Evolutionary conservation across 495 filamentous ascomycete species (phyloP).

Genomic region (Penicillium ochrochloron): DNA sequence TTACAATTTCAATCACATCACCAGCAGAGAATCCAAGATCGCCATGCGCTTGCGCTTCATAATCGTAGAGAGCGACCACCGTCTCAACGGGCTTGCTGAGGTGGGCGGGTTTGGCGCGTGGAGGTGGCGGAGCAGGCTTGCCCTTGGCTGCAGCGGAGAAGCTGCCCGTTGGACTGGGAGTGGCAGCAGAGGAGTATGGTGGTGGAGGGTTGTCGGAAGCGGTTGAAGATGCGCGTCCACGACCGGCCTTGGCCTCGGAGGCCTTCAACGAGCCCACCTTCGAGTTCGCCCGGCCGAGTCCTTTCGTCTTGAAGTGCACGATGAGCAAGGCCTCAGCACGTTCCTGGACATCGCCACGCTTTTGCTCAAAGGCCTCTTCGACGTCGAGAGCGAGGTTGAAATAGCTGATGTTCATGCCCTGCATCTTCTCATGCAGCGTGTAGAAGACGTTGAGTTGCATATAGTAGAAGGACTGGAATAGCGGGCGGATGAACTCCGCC

Average conservation of each 20-base stretch:
- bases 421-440: conserved; percentile 97
- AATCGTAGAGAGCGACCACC: conserved; percentile 88
- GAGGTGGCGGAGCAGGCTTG: conserved; percentile 90
- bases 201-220: conserved; percentile 68
- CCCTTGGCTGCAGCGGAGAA: conserved; percentile 70
- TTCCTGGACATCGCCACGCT: conserved; percentile 85
- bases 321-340: conserved; percentile 78
- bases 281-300: conserved; percentile 51
- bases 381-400: conserved; percentile 91
- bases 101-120: conserved; percentile 83
- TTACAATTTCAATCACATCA: conserved; percentile 87
- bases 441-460: conserved; percentile 99
- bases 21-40: conserved; percentile 91
- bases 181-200: conserved; percentile 62
- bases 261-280: conserved; percentile 55
- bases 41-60: conserved; percentile 92
- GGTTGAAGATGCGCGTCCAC: conserved; percentile 45
- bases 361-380: conserved; percentile 85
- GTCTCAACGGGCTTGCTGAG: conserved; percentile 74
- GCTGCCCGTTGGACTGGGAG: conserved; percentile 51
- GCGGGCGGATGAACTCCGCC: conserved; percentile 92
- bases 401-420: conserved; percentile 93
- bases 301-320: conserved; percentile 85
- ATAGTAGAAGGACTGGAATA: conserved; percentile 99
- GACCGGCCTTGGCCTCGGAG: conserved; percentile 36